Base-by-base conservation (phyloP, 2,329 filamentous ascomycete species). In the Exophiala xenobiotica region DNA sequence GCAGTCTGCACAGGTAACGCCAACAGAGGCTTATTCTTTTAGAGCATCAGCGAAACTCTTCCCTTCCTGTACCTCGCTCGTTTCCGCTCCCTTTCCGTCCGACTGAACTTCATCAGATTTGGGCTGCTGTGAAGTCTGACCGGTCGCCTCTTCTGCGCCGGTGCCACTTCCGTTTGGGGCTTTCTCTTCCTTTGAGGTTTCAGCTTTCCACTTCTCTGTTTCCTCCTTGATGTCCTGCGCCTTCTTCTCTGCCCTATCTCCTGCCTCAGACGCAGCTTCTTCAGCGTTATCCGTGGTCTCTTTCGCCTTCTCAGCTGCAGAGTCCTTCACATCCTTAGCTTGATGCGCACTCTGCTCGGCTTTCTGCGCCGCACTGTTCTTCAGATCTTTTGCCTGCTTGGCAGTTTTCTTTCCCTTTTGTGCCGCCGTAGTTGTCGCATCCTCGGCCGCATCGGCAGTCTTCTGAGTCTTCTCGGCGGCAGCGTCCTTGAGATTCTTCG, bases 91-190 rank as follows among this genome's bases (percentile, higher is more conserved):
- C 16, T 35, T 44, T 18, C 48, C 45, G 7, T 42, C 31, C 4
- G 20, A 40, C 33, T 37, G 24, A 39, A 26, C 29, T 16, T 48
- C 16, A 45, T 16, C 45, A 24, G 26, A 29, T 43, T 24, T 37
- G 24, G 12, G 31, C 51, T 42, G 31, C 51, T 42, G 38, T 22
- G 31, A 35, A 14, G 8, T 19, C 37, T 40, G 22, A 42, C 50
- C 53, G 37, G 56, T 41, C 51, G 23, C 56, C 56, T 48, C 56
- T 49, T 40, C 56, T 53, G 45, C 56, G 53, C 49, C 53, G 44
- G 53, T 59, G 55, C 55, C 57, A 56, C 54, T 49, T 50, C 39
- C 55, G 57, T 60, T 56, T 56, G 54, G 55, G 55, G 52, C 14
- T 24, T 53, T 52, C 9, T 53, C 26, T 37, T 47, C 38, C 11